phyloP scores from a whole-genome alignment of 1,284 basidiomycete species.

The Cutaneotrichosporon spelunceum region DNA sequence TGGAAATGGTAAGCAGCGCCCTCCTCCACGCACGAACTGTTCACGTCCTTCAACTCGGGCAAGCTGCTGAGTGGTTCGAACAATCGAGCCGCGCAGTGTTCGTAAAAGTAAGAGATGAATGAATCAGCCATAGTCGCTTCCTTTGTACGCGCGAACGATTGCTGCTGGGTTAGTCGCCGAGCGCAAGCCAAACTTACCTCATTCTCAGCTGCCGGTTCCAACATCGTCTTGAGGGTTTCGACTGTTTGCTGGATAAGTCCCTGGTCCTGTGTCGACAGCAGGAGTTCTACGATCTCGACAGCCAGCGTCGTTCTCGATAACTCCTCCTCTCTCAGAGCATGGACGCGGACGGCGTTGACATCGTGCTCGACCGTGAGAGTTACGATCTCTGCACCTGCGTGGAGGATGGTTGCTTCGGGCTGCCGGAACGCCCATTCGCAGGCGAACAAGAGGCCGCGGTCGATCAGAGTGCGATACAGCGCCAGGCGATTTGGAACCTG shows the following conservation, averaged over 20 bases:
- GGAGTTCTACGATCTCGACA: constrained; percentile 68
- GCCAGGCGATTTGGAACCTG: constrained; percentile 80
- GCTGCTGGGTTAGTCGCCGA: constrained; percentile 7
- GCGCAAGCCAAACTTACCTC: constrained; percentile 42
- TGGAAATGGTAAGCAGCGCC: not conserved
- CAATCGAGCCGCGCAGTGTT: constrained; percentile 65
- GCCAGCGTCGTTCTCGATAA: constrained; percentile 61
- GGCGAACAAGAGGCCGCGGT: constrained; percentile 82
- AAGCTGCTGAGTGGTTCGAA: constrained; percentile 75
- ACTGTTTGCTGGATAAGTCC: constrained; percentile 87
- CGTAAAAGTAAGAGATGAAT: constrained; percentile 90
- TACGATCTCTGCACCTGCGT: constrained; percentile 82
- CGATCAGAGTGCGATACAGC: constrained; percentile 85
- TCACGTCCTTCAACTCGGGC: constrained; percentile 55
- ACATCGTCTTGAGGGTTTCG: constrained; percentile 78
- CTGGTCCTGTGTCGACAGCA: constrained; percentile 74
- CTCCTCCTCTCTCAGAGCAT: constrained; percentile 75
- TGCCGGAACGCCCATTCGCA: constrained; percentile 80
- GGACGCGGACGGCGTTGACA: constrained; percentile 75
- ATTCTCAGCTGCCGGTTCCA: constrained; percentile 62
- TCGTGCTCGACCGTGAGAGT: constrained; percentile 88
- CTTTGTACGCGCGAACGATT: constrained; percentile 17
- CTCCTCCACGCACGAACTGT: not conserved
- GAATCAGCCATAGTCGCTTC: constrained; percentile 60
- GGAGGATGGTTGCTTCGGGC: constrained; percentile 60